Evolutionary conservation across 2,329 filamentous ascomycete species (phyloP), one percentile per base, ranked within the genome.

Genomic region (Beauveria sp.): DNA sequence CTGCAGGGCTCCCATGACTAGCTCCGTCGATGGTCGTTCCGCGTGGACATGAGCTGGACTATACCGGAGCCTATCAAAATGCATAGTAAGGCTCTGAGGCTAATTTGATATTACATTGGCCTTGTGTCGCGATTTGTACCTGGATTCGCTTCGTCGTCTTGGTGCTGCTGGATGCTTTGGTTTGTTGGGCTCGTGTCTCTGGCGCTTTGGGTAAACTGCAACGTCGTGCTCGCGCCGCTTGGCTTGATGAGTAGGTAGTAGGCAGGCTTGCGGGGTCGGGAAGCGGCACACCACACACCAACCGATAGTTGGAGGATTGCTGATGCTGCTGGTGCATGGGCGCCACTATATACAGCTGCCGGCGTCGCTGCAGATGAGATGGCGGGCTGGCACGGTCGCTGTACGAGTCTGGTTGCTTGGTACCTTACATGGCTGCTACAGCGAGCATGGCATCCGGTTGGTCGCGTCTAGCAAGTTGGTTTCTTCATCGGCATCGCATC

Each of bases 1-100:
- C 40, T 59, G 56, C 56, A 59, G 56, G 56, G 56, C 40, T 52
- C 56, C 56, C 56, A 52, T 59, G 56, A 40, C 56, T 59, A 59
- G 56, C 47, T 59, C 34, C 22, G 40, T 44, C 37, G 24, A 12
- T 16, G 37, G 56, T 46, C 47, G 48, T 59, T 40, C 37, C 56
- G 47, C 56, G 56, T 59, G 56, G 56, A 51, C 56, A 51, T 59
- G 37, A 52, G 40, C 47, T 40, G 37, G 56, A 48, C 56, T 59
- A 51, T 52, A 59, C 26, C 18, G 20, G 37, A 46, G 48, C 56
- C 56, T 59, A 59, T 59, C 40, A 59, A 51, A 37, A 44, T 5
- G 47, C 56, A 52, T 37, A 30, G 37, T 24, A 51, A 12, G 47
- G 24, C 22, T 24, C 14, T 18, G 24, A 44, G 56, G 44, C 34